Evolutionary conservation across 306 rosid genomes (phyloP), one percentile per base, ranked within the genome.

Genomic region (Cucumis hystrix): DNA sequence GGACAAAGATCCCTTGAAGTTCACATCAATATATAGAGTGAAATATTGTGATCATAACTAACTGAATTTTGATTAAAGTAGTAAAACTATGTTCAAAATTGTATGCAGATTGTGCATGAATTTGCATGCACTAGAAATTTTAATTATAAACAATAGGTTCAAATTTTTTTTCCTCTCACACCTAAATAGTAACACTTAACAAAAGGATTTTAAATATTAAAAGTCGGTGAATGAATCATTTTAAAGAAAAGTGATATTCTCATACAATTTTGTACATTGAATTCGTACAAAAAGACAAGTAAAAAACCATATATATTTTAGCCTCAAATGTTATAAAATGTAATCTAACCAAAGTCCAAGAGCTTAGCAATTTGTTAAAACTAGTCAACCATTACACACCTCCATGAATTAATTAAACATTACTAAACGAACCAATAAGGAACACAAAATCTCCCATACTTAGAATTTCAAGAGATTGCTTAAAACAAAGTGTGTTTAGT

Each of bases 381-480:
- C 59, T 9, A 65, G 25, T 65, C 72, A 65, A 37, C 4, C 4
- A 39, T 5, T 21, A 72, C 39, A 51, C 43, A 30, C 25, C 61
- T 72, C 77, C 20, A 49, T 30, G 57, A 72, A 72, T 72, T 72
- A 72, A 72, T 28, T 72, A 49, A 52, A 23, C 39, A 47, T 12
- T 4, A 51, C 17, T 4, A 72, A 30, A 51, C 51, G 17, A 72
- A 72, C 45, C 77, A 72, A 67, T 67, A n/a, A 67, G 74, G 74
- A 67, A 67, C 74, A 67, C 55, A 67, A 67, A 67, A 41, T 67
- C 74, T 65, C 72, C 28, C 72, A 37, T 18, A 39, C 51, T 65
- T 67, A 20, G 54, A 72, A 52, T 18, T 72, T 51, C 77, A 49
- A 72, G 77, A 47, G 62, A 66, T 66, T 72, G 41, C 47, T 72